phyloP scores from a whole-genome alignment of 1,284 basidiomycete genomes.

The Sporisorium graminicola region DNA sequence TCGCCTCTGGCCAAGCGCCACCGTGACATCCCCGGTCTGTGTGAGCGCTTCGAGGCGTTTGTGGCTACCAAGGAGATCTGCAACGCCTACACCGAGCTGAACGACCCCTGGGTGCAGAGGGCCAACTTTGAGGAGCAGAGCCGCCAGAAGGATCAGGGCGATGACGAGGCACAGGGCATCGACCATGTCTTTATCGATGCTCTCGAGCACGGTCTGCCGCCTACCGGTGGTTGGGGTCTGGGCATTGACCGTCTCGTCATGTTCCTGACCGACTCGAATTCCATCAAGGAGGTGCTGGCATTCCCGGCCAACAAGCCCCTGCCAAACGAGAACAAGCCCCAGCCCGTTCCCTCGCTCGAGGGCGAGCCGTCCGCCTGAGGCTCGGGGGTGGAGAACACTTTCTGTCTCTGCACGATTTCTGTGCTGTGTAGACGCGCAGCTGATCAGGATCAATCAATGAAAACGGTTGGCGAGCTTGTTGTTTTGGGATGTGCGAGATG shows the following conservation, averaged over 20 bases:
- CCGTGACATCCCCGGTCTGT: constrained; percentile 77
- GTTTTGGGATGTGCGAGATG: too few species aligned
- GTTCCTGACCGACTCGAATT: constrained; percentile 70
- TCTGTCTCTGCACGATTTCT: too few species aligned
- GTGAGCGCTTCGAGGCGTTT: constrained; percentile 98
- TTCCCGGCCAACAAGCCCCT: constrained; percentile 91
- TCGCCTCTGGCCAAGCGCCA: constrained; percentile 83
- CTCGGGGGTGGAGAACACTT: background rate
- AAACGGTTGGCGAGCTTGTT: too few species aligned
- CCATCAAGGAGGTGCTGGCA: constrained; percentile 88
- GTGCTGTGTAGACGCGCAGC: background rate
- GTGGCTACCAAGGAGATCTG: constrained; percentile 95
- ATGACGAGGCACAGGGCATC: constrained; percentile 97
- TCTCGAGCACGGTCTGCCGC: constrained; percentile 95
- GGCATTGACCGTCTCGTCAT: constrained; percentile 57
- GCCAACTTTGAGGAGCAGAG: constrained; percentile 92
- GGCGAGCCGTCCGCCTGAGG: constrained; percentile 19
- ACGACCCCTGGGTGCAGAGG: constrained; percentile 79
- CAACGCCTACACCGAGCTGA: constrained; percentile 84
- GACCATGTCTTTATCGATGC: constrained; percentile 76
- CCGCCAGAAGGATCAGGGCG: constrained; percentile 93
- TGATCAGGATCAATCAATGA: too few species aligned
- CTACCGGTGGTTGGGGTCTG: constrained; percentile 81
- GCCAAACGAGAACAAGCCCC: constrained; percentile 46
- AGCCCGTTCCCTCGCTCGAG: constrained; percentile 31